Percentiles rank a stretch among this genome's conserved stretches.
Conservation (phyloP, 768 basidiomycete genomes). For the Leucosporidium creatinivorum region DNA sequence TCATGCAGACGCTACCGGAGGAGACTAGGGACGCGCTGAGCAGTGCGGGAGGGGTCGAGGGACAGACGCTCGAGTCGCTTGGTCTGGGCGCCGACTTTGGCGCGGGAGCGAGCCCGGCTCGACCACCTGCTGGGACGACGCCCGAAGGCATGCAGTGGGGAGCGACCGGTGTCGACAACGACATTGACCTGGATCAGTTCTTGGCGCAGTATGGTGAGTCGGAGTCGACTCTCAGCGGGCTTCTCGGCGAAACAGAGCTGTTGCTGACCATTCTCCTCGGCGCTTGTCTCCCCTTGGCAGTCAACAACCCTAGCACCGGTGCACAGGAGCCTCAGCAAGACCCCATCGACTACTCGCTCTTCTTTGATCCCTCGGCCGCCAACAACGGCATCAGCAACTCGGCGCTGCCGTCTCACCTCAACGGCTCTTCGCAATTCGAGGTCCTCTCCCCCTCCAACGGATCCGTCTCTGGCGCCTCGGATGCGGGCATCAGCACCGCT, state of each 20-base stretch:
- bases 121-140: neutral
- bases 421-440: neutral
- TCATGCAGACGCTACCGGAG: constrained; percentile 20
- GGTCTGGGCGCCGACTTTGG: constrained; percentile 2
- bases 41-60: constrained; percentile 6
- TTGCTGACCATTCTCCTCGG: neutral
- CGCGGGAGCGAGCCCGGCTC: neutral
- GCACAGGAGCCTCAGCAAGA: neutral
- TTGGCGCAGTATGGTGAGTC: constrained; percentile 24
- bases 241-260: too few species aligned
- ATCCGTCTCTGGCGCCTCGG: neutral
- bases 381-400: neutral
- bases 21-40: constrained; percentile 24
- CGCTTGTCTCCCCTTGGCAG: neutral
- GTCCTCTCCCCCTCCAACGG: neutral
- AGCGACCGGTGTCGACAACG: neutral
- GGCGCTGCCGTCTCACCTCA: neutral
- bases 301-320: neutral
- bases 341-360: constrained; percentile 2
- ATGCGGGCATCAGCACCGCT: neutral
- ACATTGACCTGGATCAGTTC: constrained; percentile 27
- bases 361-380: constrained; percentile 7
- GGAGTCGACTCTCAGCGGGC: neutral
- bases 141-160: neutral
- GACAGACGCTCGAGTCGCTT: constrained; percentile 2